These are phyloP conservation scores for Neonectria neomacrospora DNA, from an alignment of 2,329 filamentous ascomycete species.

Conservation along the genomic window DNA sequence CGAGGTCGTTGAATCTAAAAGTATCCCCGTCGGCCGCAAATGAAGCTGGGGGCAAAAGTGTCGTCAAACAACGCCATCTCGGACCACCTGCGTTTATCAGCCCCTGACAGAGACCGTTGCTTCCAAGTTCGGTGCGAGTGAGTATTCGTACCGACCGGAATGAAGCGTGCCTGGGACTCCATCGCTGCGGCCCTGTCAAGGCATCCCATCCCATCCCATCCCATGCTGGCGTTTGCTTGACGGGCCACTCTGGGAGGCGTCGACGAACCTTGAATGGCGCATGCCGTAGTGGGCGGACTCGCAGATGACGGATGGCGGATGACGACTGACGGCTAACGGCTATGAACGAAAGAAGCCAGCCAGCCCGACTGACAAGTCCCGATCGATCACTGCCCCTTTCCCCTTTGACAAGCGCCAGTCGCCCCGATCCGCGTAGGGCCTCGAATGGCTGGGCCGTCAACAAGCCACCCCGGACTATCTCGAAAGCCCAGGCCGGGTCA, in stretches of 20 bases:
- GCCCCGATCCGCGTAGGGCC: conserved; percentile 18
- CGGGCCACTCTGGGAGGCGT: neutral
- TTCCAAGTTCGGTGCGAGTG: conserved; percentile 19
- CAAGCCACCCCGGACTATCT: conserved; percentile 26
- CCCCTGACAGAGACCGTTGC: conserved; percentile 1
- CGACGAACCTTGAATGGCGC: conserved; percentile 1
- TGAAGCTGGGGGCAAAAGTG: neutral
- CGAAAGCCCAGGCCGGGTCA: conserved; percentile 6
- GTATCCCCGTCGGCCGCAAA: neutral
- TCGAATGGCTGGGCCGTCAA: conserved; percentile 18
- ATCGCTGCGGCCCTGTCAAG: conserved; percentile 3
- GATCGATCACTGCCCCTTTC: conserved; percentile 20
- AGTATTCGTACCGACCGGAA: conserved; percentile 20
- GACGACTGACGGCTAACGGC: conserved; percentile 3
- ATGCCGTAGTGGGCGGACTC: conserved; percentile 5
- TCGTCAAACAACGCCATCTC: neutral
- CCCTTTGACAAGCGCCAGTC: conserved; percentile 25
- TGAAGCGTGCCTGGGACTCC: conserved; percentile 29
- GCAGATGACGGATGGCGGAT: conserved; percentile 11
- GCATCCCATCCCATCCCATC: conserved; percentile 6
- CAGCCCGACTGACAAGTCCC: conserved; percentile 10
- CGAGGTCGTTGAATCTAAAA: neutral
- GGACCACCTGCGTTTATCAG: neutral
- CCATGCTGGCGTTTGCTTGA: conserved; percentile 16
- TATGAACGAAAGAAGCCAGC: conserved; percentile 1